phyloP scores from a whole-genome alignment of 345 rosid genomes.

The Theobroma cacao region DNA sequence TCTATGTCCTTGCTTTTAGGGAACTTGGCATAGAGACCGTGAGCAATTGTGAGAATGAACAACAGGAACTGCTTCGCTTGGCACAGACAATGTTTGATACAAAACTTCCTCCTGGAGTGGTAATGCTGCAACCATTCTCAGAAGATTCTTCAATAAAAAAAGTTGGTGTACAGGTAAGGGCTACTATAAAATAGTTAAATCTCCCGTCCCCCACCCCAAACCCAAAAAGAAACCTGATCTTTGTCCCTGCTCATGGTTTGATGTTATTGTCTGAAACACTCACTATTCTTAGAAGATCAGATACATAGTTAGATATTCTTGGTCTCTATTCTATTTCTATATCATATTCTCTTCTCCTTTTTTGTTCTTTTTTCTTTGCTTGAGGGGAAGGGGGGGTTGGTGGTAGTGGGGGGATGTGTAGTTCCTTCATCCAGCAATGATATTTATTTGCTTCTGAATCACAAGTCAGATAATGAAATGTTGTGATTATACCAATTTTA shows the following conservation, averaged over 20 bases:
- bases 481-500: not conserved
- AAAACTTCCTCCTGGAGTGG: slow-evolving; percentile 78
- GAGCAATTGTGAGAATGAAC: slow-evolving; percentile 60
- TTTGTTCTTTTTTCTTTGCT: too few relatives aligned
- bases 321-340: too few relatives aligned
- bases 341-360: too few relatives aligned
- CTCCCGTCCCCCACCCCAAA: too few relatives aligned
- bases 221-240: not conserved
- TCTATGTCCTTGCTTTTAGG: slow-evolving; percentile 35
- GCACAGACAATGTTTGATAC: slow-evolving; percentile 90
- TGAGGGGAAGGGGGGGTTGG: too few relatives aligned
- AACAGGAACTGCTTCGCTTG: slow-evolving; percentile 64
- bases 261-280: not conserved
- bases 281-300: not conserved
- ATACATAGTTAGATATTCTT: too few relatives aligned
- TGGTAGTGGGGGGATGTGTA: too few relatives aligned
- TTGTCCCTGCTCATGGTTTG: not conserved
- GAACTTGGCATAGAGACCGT: slow-evolving; percentile 78
- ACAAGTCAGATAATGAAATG: not conserved
- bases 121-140: slow-evolving; percentile 77
- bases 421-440: not conserved
- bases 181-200: not conserved
- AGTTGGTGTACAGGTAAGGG: slow-evolving; percentile 64
- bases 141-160: slow-evolving; percentile 81
- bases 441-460: not conserved